These are phyloP conservation scores for Lupinus albus DNA, from an alignment of 306 rosid genomes.

Conservation along the genomic window DNA sequence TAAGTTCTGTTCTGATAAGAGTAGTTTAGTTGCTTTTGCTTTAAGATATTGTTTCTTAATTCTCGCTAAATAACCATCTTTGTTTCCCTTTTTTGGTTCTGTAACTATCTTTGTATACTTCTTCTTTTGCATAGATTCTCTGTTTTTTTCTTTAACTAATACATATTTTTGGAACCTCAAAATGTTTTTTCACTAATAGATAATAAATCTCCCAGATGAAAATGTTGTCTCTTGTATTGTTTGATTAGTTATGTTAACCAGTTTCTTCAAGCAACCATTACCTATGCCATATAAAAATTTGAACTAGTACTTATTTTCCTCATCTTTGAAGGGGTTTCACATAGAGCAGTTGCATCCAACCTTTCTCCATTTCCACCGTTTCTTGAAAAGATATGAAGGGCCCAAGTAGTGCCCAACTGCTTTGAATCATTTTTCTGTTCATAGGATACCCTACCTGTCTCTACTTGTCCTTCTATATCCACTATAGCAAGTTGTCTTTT, in stretches of 20 bases:
- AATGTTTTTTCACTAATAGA: slow-evolving; percentile 20
- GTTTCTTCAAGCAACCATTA: slow-evolving; percentile 38
- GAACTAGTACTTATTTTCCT: slow-evolving; percentile 7
- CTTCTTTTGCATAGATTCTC: slow-evolving; percentile 36
- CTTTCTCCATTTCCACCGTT: slow-evolving; percentile 42
- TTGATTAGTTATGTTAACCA: slow-evolving; percentile 4
- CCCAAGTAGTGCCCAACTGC: slow-evolving; percentile 51
- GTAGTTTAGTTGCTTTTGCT: slow-evolving; percentile 36
- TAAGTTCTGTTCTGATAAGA: slow-evolving; percentile 29
- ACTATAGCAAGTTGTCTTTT: slow-evolving; percentile 29
- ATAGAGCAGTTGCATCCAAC: slow-evolving; percentile 42
- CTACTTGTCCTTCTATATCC: slow-evolving; percentile 14
- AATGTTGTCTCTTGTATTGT: slow-evolving; percentile 36
- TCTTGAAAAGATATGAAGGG: slow-evolving; percentile 51
- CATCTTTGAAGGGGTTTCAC: slow-evolving; percentile 45
- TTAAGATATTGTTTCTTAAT: slow-evolving; percentile 31
- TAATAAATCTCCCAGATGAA: slow-evolving; percentile 32
- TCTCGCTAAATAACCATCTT: slow-evolving; percentile 36
- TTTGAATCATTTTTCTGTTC: slow-evolving; percentile 45
- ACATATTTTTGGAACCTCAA: slow-evolving; percentile 37
- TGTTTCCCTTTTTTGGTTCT: slow-evolving; percentile 26
- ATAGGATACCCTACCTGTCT: slow-evolving; percentile 51
- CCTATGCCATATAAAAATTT: slow-evolving; percentile 1
- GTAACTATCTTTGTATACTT: slow-evolving; percentile 32
- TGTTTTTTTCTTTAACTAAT: slow-evolving; percentile 38